A percentile compares a stretch with the other conserved stretches of the same genome.
Conservation (phyloP, 495 filamentous ascomycete species). For the Penicillium bovifimosum region DNA sequence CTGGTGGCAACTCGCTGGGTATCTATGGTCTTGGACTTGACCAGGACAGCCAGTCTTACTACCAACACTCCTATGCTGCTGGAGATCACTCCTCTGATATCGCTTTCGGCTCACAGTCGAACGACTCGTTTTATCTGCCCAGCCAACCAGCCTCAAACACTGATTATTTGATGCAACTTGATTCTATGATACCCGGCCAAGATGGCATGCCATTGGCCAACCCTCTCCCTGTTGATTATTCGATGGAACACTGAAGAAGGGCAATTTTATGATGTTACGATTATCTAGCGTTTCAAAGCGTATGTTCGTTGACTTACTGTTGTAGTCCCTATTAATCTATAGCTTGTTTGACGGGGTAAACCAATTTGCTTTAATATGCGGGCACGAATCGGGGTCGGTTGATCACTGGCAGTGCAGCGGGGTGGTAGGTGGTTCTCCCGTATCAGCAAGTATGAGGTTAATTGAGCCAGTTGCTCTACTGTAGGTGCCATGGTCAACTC, state of each 20-base stretch:
- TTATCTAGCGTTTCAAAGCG: background rate
- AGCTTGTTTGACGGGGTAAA: no score
- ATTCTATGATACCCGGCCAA: slow-evolving; percentile 30
- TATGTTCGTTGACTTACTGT: background rate
- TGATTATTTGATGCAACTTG: slow-evolving; percentile 30
- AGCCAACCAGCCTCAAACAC: slow-evolving; percentile 11
- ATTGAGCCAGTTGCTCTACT: no score
- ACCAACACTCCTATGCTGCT: slow-evolving; percentile 15
- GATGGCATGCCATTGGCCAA: slow-evolving; percentile 35
- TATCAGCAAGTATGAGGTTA: no score
- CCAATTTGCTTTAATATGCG: no score
- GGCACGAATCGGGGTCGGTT: no score
- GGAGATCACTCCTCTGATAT: background rate
- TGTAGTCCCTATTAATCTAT: background rate
- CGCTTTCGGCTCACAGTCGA: slow-evolving; percentile 5
- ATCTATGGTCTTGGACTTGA: slow-evolving; percentile 45
- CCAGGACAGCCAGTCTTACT: slow-evolving; percentile 12
- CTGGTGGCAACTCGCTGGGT: slow-evolving; percentile 30
- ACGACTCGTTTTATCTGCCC: slow-evolving; percentile 1
- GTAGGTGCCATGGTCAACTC: no score
- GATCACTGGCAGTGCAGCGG: no score
- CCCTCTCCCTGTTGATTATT: slow-evolving; percentile 29
- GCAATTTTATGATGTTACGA: slow-evolving; percentile 2
- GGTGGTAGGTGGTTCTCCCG: no score
- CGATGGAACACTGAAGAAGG: slow-evolving; percentile 18